Evolutionary conservation across 805 yeast species (phyloP), one percentile per base, ranked within the genome.

Genomic region (Pichia phayaonensis): DNA sequence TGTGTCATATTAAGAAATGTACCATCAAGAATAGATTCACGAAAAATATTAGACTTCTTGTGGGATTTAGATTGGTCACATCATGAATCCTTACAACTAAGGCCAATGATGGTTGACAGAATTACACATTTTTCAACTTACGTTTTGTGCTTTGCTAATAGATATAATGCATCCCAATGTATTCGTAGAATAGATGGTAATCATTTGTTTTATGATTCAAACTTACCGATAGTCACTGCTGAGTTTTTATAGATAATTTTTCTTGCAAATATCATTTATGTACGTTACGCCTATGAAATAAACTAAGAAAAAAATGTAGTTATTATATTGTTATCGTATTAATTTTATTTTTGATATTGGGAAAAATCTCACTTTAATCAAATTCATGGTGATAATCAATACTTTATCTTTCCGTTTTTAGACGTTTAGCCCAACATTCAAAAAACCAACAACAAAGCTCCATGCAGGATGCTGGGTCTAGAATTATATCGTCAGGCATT

Each of bases 121-220:
- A 36, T 21, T 4, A 40, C 54, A 1, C 49, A 53, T 7, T 34
- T 54, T 1, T 56, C 62, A 6, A 54, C 64, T 2, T 72, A 69
- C 55, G 59, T 79, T 11, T 62, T 79, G 3, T 63, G 70, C 21
- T 84, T 84, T 56, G 68, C 68, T 16, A 70, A 73, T 54, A 51
- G 56, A 2, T 52, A 60, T 2, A 79, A 77, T 50, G 82, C 87
- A 2, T 54, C 53, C 20, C 63, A 80, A 41, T 83, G 83, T 60
- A 76, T 75, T 5, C 62, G 76, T 15, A 73, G 75, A 53, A 73
- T 70, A 57, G 80, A 84, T 60, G 84, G 85, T 2, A 55, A 59
- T 21, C 59, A 58, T 22, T 61, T 68, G 50, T 68, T 64, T 51
- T 57, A 60, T 29, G 61, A 64, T 8, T 31, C 46, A 1, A 46